phyloP scores from a whole-genome alignment of 2,329 filamentous ascomycete species.

The Sphaceloma murrayae region DNA sequence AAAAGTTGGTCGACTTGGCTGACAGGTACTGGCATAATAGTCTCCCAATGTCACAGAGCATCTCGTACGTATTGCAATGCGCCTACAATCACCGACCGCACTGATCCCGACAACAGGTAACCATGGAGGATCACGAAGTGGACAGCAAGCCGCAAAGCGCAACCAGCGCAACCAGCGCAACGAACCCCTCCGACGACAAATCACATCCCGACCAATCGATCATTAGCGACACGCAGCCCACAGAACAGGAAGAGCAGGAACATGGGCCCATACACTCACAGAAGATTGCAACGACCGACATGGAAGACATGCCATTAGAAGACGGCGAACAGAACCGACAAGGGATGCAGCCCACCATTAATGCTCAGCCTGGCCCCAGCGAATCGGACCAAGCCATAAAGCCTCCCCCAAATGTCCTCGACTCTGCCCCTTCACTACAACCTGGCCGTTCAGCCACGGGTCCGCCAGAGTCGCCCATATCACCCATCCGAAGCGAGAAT shows the following conservation, averaged over 20 bases:
- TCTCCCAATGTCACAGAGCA: slow-evolving; percentile 7
- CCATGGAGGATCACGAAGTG: slow-evolving; percentile 13
- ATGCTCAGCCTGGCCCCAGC: slow-evolving; percentile 5
- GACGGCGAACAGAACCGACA: background rate
- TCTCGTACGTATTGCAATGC: slow-evolving; percentile 14
- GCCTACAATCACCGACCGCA: too few species aligned
- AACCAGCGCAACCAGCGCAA: background rate
- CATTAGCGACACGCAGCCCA: slow-evolving; percentile 8
- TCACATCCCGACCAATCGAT: background rate
- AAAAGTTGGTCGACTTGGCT: slow-evolving; percentile 12
- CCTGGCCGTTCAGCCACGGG: slow-evolving; percentile 1
- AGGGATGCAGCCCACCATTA: background rate
- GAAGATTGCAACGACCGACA: slow-evolving; percentile 2
- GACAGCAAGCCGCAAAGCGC: slow-evolving; percentile 8
- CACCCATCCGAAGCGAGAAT: slow-evolving; percentile 9
- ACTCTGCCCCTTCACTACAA: slow-evolving; percentile 9
- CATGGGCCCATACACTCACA: slow-evolving; percentile 10
- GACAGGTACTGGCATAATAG: slow-evolving; percentile 9
- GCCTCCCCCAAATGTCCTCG: slow-evolving; percentile 5
- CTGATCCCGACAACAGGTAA: slow-evolving; percentile 12
- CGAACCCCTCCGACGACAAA: slow-evolving; percentile 9
- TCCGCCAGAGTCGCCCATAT: slow-evolving; percentile 3
- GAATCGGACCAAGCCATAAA: background rate
- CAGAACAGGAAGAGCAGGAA: background rate
- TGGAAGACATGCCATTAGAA: slow-evolving; percentile 14